Evolutionary conservation across 306 rosid species (phyloP).

Genomic region (cucumber (Cucumis sativus)): DNA sequence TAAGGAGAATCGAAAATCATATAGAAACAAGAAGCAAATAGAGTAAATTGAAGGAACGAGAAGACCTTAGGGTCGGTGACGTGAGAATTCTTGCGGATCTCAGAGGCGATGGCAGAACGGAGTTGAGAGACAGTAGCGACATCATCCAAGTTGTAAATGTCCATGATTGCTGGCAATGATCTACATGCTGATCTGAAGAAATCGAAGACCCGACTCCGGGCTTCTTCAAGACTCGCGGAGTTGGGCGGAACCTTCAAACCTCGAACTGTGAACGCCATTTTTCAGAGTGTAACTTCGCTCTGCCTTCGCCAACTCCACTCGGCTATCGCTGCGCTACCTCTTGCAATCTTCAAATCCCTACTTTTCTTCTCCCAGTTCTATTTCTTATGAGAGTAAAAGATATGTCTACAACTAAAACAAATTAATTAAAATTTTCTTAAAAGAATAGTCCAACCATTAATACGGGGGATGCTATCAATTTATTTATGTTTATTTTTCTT

Average conservation of each 20-base stretch:
- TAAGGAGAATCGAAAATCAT: background rate
- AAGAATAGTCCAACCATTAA: no score
- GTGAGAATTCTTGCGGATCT: constrained; percentile 68
- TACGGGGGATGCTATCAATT: no score
- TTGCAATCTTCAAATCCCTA: background rate
- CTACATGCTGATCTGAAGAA: constrained; percentile 75
- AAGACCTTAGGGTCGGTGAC: constrained; percentile 65
- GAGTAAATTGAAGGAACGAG: background rate
- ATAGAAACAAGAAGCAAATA: background rate
- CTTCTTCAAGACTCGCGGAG: constrained; percentile 69
- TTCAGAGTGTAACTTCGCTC: background rate
- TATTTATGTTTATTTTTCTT: no score
- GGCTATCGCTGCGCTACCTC: background rate
- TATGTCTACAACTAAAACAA: no score
- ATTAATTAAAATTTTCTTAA: no score
- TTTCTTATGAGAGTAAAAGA: no score
- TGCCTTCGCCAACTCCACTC: constrained; percentile 10
- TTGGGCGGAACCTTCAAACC: constrained; percentile 72
- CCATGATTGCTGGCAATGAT: constrained; percentile 69
- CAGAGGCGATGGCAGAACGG: constrained; percentile 64
- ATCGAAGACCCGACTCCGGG: constrained; percentile 61
- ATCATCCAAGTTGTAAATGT: constrained; percentile 68
- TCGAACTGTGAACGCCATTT: constrained; percentile 43
- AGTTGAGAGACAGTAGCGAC: constrained; percentile 46
- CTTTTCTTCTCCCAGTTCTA: no score